Evolutionary conservation across 768 basidiomycete genomes (phyloP).

Genomic region (Strobilomyces dryophilus): DNA sequence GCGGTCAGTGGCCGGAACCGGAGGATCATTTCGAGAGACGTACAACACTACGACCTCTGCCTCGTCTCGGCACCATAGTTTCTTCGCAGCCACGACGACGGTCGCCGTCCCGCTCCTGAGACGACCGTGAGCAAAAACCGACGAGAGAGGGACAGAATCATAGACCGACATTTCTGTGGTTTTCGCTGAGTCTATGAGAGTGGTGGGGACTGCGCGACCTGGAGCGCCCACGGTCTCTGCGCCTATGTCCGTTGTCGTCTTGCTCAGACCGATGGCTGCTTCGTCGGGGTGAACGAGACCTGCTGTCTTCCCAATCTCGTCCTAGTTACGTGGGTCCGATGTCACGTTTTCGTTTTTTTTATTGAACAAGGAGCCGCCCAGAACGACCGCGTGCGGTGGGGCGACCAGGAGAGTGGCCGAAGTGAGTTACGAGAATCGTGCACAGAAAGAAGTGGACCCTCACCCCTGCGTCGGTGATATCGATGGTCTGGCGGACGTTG

Average conservation of each 20-base stretch:
- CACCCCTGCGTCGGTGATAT: slow-evolving; percentile 21
- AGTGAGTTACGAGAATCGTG: slow-evolving; percentile 20
- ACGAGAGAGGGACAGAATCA: background rate
- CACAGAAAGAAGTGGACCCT: slow-evolving; percentile 7
- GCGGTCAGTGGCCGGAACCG: slow-evolving; percentile 17
- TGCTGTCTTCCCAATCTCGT: slow-evolving; percentile 17
- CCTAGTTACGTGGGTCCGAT: slow-evolving; percentile 6
- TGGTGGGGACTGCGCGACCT: slow-evolving; percentile 20
- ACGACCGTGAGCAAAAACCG: background rate
- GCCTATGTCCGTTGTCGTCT: slow-evolving; percentile 7
- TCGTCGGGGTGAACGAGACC: slow-evolving; percentile 25
- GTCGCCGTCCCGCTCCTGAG: slow-evolving; percentile 13
- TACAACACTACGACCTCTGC: slow-evolving; percentile 28
- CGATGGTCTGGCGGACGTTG: slow-evolving; percentile 6
- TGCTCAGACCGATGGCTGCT: slow-evolving; percentile 6
- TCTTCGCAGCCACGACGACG: slow-evolving; percentile 1
- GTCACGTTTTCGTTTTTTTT: slow-evolving; percentile 5
- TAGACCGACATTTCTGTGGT: slow-evolving; percentile 7
- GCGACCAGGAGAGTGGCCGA: slow-evolving; percentile 23
- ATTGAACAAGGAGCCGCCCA: slow-evolving; percentile 15
- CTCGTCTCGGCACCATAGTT: slow-evolving; percentile 1
- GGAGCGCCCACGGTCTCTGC: slow-evolving; percentile 15
- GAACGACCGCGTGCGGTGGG: slow-evolving; percentile 13
- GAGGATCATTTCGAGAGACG: slow-evolving; percentile 6
- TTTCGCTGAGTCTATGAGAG: slow-evolving; percentile 1